Evolutionary conservation across 352 stramenopile genomes (phyloP).

Genomic region (Phytophthora tubulina): DNA sequence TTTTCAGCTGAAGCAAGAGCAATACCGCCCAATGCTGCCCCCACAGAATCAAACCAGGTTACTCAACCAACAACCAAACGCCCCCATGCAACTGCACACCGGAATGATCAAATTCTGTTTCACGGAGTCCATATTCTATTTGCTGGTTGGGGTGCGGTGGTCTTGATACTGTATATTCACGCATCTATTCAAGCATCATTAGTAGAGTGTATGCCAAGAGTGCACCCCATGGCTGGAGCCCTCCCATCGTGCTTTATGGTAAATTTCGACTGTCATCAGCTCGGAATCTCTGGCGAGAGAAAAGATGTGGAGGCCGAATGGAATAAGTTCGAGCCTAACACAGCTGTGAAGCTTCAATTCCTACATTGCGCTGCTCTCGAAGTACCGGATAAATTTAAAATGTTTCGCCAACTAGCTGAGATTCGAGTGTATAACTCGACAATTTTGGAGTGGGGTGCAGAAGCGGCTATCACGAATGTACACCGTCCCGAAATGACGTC

Average conservation of each 20-base stretch:
- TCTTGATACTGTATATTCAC: slow-evolving; percentile 33
- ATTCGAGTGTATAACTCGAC: slow-evolving; percentile 51
- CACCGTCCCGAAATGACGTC: slow-evolving; percentile 42
- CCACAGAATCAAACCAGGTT: too few species aligned
- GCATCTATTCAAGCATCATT: slow-evolving; percentile 10
- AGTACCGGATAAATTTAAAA: slow-evolving; percentile 38
- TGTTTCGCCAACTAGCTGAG: slow-evolving; percentile 42
- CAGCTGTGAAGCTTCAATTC: slow-evolving; percentile 35
- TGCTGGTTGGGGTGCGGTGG: slow-evolving; percentile 24
- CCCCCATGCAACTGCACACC: too few species aligned
- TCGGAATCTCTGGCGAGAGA: slow-evolving; percentile 7
- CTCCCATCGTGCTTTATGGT: slow-evolving; percentile 45
- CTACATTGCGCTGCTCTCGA: slow-evolving; percentile 42
- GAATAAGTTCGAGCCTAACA: slow-evolving; percentile 29
- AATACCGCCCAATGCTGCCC: too few species aligned
- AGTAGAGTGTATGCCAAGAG: slow-evolving; percentile 24
- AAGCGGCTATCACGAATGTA: slow-evolving; percentile 36
- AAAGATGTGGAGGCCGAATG: slow-evolving; percentile 22
- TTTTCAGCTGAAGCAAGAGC: too few species aligned
- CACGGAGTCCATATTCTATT: slow-evolving; percentile 11
- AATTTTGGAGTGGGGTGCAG: slow-evolving; percentile 34
- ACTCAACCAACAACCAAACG: too few species aligned
- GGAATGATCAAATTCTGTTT: not conserved
- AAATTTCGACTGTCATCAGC: slow-evolving; percentile 41
- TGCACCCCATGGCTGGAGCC: slow-evolving; percentile 40